Evolutionary conservation across 169 alveolate species (phyloP).

Genomic region (Eimeria necatrix): DNA sequence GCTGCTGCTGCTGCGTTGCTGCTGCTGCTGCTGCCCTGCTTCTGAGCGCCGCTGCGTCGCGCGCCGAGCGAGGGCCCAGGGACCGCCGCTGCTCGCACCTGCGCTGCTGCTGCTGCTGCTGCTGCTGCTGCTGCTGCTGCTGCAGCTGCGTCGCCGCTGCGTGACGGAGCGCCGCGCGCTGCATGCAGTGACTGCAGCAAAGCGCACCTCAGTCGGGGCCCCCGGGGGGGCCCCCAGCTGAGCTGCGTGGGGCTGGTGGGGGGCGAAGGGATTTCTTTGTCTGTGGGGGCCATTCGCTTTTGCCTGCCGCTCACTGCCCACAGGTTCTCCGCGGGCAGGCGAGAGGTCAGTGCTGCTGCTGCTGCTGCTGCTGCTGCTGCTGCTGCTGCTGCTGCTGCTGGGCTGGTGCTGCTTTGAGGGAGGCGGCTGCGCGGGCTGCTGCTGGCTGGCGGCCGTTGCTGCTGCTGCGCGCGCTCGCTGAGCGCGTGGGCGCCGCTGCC

Average conservation of each 20-base stretch:
- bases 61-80: too few species aligned
- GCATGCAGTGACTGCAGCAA: background rate
- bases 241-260: background rate
- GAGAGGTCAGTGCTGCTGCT: background rate
- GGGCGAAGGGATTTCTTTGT: background rate
- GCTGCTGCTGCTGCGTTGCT: background rate
- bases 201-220: background rate
- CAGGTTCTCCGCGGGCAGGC: background rate
- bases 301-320: slow-evolving; percentile 11
- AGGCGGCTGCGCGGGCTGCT: background rate
- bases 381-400: background rate
- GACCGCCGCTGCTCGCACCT: too few species aligned
- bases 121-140: slow-evolving; percentile 22
- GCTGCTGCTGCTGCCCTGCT: background rate
- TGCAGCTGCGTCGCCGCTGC: slow-evolving; percentile 16
- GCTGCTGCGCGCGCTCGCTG: too few species aligned
- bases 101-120: too few species aligned
- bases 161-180: background rate
- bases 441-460: too few species aligned
- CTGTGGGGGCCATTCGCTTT: background rate
- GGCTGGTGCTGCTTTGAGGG: background rate
- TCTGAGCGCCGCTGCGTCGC: too few species aligned
- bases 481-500: background rate
- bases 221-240: background rate
- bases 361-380: too few species aligned